These are phyloP conservation scores for Dioszegia hungarica DNA, from an alignment of 768 basidiomycete genomes.

Conservation along the genomic window DNA sequence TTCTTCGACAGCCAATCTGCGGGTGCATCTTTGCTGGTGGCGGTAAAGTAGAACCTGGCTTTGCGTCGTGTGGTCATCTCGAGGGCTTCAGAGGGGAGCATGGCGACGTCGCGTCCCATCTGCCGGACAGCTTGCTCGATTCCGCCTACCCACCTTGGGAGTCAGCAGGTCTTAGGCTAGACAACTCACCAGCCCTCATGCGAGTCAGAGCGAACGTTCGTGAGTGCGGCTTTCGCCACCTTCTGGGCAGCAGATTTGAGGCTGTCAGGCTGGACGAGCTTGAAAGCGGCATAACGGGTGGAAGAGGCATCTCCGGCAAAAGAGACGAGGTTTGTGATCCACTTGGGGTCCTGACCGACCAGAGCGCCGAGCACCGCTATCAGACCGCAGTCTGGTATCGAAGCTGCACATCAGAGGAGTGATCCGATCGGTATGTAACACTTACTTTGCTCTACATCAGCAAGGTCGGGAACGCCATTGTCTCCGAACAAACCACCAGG, in stretches of 20 bases:
- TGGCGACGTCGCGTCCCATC: too few relatives aligned
- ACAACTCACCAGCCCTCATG: constrained; percentile 1
- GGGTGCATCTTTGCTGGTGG: too few relatives aligned
- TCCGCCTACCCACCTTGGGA: constrained; percentile 1
- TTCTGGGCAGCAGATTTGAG: neutral
- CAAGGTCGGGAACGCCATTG: neutral
- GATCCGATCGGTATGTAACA: neutral
- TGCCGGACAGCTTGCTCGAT: too few relatives aligned
- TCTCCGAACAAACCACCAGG: neutral
- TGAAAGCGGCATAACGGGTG: neutral
- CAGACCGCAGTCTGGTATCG: constrained; percentile 1
- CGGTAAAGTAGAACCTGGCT: neutral
- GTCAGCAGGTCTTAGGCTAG: neutral
- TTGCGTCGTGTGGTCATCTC: too few relatives aligned
- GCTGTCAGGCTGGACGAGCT: neutral
- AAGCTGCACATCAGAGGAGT: too few relatives aligned
- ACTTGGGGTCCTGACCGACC: neutral
- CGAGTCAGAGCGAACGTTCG: neutral
- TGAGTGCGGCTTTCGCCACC: neutral
- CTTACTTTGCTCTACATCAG: constrained; percentile 4
- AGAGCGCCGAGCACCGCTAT: neutral
- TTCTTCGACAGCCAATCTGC: neutral
- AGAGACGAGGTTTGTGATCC: neutral
- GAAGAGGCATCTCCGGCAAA: neutral
- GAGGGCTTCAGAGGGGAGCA: too few relatives aligned